Evolutionary conservation across 257 asterid genomes (phyloP).

Genomic region (Forsythia viridissima): DNA sequence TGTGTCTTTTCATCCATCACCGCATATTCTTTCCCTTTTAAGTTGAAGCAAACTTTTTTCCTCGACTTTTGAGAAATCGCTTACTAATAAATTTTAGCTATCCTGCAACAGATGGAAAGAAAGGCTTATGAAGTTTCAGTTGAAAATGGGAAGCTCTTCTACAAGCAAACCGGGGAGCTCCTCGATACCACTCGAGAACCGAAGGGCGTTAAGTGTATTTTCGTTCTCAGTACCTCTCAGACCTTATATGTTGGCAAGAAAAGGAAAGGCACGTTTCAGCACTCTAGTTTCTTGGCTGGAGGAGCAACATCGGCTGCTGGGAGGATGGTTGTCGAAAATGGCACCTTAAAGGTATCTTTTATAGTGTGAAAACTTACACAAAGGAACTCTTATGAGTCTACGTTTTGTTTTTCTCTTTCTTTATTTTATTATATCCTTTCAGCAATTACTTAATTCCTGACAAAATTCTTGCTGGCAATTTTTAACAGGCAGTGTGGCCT

Average conservation of each 20-base stretch:
- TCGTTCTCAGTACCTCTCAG: conserved; percentile 58
- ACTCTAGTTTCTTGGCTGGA: conserved; percentile 72
- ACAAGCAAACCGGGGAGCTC: conserved; percentile 49
- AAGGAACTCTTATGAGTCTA: neutral
- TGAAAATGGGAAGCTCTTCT: conserved; percentile 52
- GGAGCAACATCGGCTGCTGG: conserved; percentile 77
- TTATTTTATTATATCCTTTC: neutral
- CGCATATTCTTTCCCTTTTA: neutral
- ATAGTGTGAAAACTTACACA: neutral
- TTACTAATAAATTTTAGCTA: neutral
- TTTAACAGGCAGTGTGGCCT: conserved; percentile 61
- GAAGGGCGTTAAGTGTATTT: conserved; percentile 55
- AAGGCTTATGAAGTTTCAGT: conserved; percentile 51
- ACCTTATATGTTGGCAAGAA: conserved; percentile 53
- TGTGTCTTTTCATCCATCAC: conserved; percentile 19
- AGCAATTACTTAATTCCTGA: neutral
- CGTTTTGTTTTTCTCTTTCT: too few relatives aligned
- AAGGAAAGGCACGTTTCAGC: conserved; percentile 66
- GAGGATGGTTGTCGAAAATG: conserved; percentile 56
- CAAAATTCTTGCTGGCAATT: neutral
- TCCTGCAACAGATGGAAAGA: conserved; percentile 51
- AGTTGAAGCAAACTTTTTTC: neutral
- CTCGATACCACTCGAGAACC: conserved; percentile 42
- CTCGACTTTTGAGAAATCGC: neutral
- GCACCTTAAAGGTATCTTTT: conserved; percentile 42